Evolutionary conservation across 768 basidiomycete species (phyloP), one percentile per base, ranked within the genome.

Genomic region (Psilocybe subaeruginosa): DNA sequence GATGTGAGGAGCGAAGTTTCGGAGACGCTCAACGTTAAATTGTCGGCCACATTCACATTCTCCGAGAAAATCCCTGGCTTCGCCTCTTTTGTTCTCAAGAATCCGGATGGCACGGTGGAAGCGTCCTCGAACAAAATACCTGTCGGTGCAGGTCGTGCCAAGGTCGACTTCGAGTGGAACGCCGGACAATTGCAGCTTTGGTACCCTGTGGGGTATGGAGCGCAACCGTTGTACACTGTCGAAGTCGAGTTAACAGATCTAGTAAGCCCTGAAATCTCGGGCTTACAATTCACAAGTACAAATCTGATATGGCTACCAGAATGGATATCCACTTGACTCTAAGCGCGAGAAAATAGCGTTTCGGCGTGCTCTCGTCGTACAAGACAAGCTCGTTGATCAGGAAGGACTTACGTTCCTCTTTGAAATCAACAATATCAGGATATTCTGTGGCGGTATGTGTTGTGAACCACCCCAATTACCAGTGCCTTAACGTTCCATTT

Each of bases 401-500:
- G 83, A 86, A 5, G 97, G 97, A 1, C 82, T 87, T 12, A 86
- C 89, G 0, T 99, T 97, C 80, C 74, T 92, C 51, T 99, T 99
- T 70, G 91, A 96, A 72, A 80, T 98, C 70, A 98, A 99, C 73
- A 92, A 93, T 58, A 77, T 93, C 61, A 80, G 91, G 46, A 82
- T 97, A 16, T 99, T 98, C 72, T 90, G 88, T 67, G 97, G 94
- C 59, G 96, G 91, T 83, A 48, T 19, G 56, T 7, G 1, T 27
- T 35, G n/a, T 46, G 7, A 27, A 4, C 14, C 9, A 12, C 19
- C 27, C 3, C 29, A 31, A 4, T 30, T 45, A 16, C n/a, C 23
- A 9, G 4, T 8, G 43, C 4, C 12, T 31, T 11, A 16, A 8
- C 46, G 43, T 3, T 37, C 17, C 92, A 95, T 95, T 66, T 9